Base-by-base conservation (phyloP, 441 rosid species). In the Manihot esculenta region DNA sequence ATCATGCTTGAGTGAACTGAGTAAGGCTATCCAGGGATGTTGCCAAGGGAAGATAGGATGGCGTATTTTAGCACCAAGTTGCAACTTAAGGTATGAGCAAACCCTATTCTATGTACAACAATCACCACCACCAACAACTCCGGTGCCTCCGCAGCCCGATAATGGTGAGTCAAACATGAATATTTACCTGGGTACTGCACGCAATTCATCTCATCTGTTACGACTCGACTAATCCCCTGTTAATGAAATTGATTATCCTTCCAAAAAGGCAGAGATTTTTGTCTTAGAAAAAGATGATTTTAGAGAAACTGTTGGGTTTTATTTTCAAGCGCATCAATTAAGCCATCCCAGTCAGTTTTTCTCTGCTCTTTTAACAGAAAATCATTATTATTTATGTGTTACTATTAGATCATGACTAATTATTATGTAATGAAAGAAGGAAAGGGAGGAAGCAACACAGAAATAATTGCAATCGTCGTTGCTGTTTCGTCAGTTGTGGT, bases 51-150 rank as follows among this genome's bases (percentile, higher is more conserved):
- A 7, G 68, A 44, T 2, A 33, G 87, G 87, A 7, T 79, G 85
- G 86, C 70, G 81, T 5, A 45, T 80, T 66, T 21, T 82, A 33
- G 45, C 55, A 51, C 75, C 86, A 3, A 82, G 80, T 64, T 86
- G 87, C 77, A 57, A 9, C 61, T 23, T 78, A 18, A 77, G 78
- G 74, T 82, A 74, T 35, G 85, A 82, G 68, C 27, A 62, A 7
- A 48, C 14, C 47, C 8, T 0, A 14, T 82, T 80, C 76, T 72
- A 57, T 50, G 26, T 3, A n/a, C 55, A 70, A 23, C 20, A 15
- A 45, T 5, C 63, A 23, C 27, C 73, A 23, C 44, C 57, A n/a
- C 59, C 75, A 14, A 30, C 68, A 18, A 8, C 66, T 10, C 70
- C 80, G 49, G 63, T 17, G 9, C 69, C 81, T 13, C 67, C 77